phyloP scores from a whole-genome alignment of 2,329 filamentous ascomycete species.

The Penicillium sp. region DNA sequence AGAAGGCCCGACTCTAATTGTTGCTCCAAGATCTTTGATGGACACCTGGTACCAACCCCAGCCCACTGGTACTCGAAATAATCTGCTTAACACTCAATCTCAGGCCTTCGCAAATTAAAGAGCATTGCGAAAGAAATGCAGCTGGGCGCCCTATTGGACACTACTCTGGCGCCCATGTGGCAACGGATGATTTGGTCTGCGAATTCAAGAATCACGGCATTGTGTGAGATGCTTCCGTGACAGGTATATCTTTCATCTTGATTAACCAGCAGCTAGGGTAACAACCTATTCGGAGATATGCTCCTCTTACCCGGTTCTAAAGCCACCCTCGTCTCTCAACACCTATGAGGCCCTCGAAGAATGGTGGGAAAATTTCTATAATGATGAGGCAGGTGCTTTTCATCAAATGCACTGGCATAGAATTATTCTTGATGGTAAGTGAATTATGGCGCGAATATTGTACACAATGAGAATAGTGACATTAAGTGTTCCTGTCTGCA shows the following conservation, averaged over 20 bases:
- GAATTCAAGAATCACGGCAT: not conserved
- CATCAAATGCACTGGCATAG: not conserved
- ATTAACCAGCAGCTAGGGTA: not conserved
- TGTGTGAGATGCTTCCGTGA: not conserved
- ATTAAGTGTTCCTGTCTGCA: not conserved
- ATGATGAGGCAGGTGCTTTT: not conserved
- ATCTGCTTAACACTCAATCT: not conserved
- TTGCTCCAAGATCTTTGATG: not conserved
- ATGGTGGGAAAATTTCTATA: not conserved
- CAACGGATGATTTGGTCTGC: not conserved
- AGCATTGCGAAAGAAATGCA: not conserved
- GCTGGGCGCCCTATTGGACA: not conserved
- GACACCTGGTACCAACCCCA: not conserved
- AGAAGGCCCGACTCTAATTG: conserved; percentile 1
- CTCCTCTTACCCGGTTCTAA: not conserved
- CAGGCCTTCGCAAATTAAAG: not conserved
- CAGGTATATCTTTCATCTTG: rapidly evolving
- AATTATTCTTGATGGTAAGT: not conserved
- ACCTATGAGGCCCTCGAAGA: not conserved
- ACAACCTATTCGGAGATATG: not conserved
- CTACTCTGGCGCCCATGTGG: not conserved
- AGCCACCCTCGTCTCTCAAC: not conserved
- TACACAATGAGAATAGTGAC: not conserved
- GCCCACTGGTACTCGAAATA: not conserved
- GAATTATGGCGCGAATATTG: not conserved